Evolutionary conservation across 345 rosid species (phyloP).

Genomic region (Euphorbia pulcherrima): DNA sequence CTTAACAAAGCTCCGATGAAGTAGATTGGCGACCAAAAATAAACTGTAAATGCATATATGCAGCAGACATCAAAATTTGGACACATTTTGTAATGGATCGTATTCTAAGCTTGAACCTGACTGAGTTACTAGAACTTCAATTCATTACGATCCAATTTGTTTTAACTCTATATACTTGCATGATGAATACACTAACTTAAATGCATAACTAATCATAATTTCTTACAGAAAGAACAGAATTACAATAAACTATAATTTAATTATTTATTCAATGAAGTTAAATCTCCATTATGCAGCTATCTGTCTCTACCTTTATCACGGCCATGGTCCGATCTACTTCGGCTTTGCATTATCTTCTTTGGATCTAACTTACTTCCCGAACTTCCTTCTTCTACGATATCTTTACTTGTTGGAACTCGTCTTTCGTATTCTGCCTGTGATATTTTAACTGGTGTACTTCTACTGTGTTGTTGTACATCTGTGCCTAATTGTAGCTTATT

Average conservation of each 20-base stretch:
- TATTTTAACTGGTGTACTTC: constrained; percentile 12
- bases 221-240: constrained; percentile 8
- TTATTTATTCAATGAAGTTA: background rate
- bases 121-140: no score
- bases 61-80: background rate
- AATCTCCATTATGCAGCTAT: constrained; percentile 9
- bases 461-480: constrained; percentile 11
- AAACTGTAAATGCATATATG: no score
- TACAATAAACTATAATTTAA: background rate
- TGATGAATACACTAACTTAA: background rate
- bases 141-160: no score
- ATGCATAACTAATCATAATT: background rate
- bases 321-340: constrained; percentile 34
- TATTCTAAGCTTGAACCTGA: no score
- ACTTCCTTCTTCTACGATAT: constrained; percentile 31
- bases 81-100: no score
- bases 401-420: constrained; percentile 26
- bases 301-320: constrained; percentile 38
- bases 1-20: no score
- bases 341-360: constrained; percentile 27
- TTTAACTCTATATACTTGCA: background rate
- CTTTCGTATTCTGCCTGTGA: constrained; percentile 24
- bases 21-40: no score
- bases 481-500: constrained; percentile 28
- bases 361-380: constrained; percentile 24